phyloP scores from a whole-genome alignment of 768 basidiomycete genomes.

The Strobilomyces dryophilus region DNA sequence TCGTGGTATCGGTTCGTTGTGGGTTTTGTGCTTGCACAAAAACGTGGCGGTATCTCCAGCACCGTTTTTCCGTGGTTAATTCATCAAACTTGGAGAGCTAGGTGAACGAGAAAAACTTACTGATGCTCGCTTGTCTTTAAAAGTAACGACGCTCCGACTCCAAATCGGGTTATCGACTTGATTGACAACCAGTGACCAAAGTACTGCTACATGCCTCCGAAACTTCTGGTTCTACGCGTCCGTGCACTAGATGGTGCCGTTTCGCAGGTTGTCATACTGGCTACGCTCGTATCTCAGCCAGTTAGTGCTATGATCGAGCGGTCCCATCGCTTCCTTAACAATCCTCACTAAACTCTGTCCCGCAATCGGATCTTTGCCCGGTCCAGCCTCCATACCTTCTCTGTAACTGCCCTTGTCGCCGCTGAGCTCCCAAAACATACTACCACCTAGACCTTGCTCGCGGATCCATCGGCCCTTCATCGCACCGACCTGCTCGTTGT shows the following conservation, averaged over 20 bases:
- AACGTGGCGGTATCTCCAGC: background rate
- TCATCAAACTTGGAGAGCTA: background rate
- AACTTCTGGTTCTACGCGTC: background rate
- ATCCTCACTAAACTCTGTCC: constrained; percentile 68
- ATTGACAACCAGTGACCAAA: no score
- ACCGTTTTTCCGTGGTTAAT: background rate
- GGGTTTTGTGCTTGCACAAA: background rate
- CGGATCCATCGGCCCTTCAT: constrained; percentile 82
- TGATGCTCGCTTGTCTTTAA: background rate
- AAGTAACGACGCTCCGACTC: background rate
- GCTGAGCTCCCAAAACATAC: constrained; percentile 93
- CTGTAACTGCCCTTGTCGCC: constrained; percentile 74
- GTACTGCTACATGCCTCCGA: background rate
- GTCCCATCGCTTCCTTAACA: constrained; percentile 77
- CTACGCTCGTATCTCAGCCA: constrained; percentile 79
- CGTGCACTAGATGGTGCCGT: constrained; percentile 47
- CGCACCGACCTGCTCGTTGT: constrained; percentile 60
- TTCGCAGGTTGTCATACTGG: constrained; percentile 75
- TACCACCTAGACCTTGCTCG: constrained; percentile 74
- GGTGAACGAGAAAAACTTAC: background rate
- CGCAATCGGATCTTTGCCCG: constrained; percentile 69
- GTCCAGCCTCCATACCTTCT: constrained; percentile 70
- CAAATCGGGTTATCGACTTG: constrained; percentile 5
- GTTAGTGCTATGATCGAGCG: constrained; percentile 66
- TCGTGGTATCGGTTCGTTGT: constrained; percentile 7